phyloP scores from a whole-genome alignment of 306 rosid genomes.

The Ziziphus jujuba region DNA sequence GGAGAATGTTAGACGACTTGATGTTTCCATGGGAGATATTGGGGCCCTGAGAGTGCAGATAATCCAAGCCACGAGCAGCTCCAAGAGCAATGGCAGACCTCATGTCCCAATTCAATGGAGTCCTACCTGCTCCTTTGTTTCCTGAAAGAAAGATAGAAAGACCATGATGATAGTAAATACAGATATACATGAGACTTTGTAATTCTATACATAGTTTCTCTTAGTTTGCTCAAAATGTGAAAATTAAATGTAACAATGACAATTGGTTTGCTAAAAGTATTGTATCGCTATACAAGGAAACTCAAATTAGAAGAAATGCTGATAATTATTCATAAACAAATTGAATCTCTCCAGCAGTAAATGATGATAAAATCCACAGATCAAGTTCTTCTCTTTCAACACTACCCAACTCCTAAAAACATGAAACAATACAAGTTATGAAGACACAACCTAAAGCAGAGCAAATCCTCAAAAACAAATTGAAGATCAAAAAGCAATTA shows the following conservation, averaged over 20 bases:
- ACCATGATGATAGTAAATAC: constrained; percentile 1
- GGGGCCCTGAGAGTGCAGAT: constrained; percentile 48
- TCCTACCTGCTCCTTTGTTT: constrained; percentile 54
- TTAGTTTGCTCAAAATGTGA: not conserved
- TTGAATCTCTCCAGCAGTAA: not conserved
- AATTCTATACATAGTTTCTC: not conserved
- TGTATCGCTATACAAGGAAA: not conserved
- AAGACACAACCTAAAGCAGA: not conserved
- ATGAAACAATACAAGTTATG: not conserved
- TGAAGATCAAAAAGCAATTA: not conserved
- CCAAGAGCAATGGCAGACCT: constrained; percentile 50
- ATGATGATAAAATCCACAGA: not conserved
- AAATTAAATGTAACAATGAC: too few species aligned
- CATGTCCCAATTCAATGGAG: constrained; percentile 54
- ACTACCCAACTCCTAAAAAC: not conserved
- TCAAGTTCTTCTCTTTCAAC: not conserved
- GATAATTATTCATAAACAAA: too few species aligned
- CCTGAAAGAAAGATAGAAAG: constrained; percentile 25
- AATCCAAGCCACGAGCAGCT: constrained; percentile 44
- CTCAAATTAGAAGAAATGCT: not conserved
- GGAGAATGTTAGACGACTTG: constrained; percentile 50
- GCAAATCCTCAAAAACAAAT: not conserved
- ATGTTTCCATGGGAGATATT: constrained; percentile 49
- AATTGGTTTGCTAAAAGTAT: too few species aligned
- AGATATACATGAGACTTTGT: not conserved